These are phyloP conservation scores for Taphrina pruni DNA, from an alignment of 1,139 yeast genomes.

Conservation along the genomic window DNA sequence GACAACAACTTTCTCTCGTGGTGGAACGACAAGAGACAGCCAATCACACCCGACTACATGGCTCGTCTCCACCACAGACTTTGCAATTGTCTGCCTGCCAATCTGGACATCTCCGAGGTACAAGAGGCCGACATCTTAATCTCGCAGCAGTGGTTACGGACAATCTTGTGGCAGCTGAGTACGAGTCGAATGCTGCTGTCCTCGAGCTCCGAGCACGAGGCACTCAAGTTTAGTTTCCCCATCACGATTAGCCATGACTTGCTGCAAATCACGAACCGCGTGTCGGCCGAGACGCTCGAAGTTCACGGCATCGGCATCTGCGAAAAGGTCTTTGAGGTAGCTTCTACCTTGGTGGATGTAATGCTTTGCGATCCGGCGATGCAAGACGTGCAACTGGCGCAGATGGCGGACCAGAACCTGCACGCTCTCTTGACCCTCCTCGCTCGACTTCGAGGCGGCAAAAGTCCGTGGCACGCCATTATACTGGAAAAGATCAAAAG, in stretches of 20 bases:
- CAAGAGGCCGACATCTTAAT: slow-evolving; percentile 38
- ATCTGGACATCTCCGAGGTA: slow-evolving; percentile 23
- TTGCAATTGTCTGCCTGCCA: slow-evolving; percentile 17
- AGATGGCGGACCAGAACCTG: slow-evolving; percentile 12
- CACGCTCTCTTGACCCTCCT: slow-evolving; percentile 17
- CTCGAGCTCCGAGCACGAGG: slow-evolving; percentile 39
- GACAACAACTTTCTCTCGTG: slow-evolving; percentile 25
- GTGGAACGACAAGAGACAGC: slow-evolving; percentile 31
- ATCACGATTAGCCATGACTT: slow-evolving; percentile 44
- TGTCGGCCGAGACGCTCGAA: slow-evolving; percentile 44
- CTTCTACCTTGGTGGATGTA: slow-evolving; percentile 43
- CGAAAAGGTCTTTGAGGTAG: slow-evolving; percentile 45
- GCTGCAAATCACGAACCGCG: slow-evolving; percentile 39
- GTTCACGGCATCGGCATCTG: slow-evolving; percentile 48
- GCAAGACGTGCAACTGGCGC: background rate
- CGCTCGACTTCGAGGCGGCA: slow-evolving; percentile 20
- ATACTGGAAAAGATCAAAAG: slow-evolving; percentile 16
- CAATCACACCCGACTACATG: slow-evolving; percentile 31
- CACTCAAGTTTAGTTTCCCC: slow-evolving; percentile 44
- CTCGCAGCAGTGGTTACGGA: slow-evolving; percentile 40
- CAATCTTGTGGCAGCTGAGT: slow-evolving; percentile 37
- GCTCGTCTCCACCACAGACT: slow-evolving; percentile 16
- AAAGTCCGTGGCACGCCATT: slow-evolving; percentile 32
- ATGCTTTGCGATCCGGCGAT: slow-evolving; percentile 36
- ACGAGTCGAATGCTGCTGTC: slow-evolving; percentile 41